Conservation (phyloP, 768 basidiomycete species). For the Punctularia strigosozonata region DNA sequence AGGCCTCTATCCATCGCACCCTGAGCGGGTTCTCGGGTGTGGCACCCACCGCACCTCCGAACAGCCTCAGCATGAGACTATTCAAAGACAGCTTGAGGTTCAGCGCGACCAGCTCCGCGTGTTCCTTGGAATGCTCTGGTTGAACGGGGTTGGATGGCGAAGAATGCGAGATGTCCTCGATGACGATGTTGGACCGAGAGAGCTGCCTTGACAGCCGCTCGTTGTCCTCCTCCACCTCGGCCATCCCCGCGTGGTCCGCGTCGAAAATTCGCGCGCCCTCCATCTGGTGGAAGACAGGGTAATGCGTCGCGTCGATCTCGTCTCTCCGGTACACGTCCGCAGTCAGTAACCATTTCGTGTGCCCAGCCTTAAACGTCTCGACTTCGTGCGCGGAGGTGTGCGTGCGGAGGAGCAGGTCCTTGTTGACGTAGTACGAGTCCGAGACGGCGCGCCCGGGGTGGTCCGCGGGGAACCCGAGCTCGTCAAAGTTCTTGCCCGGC, state of each 20-base stretch:
- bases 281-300: slow-evolving; percentile 98
- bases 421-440: slow-evolving; percentile 95
- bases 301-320: slow-evolving; percentile 94
- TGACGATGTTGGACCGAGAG: slow-evolving; percentile 63
- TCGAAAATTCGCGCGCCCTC: slow-evolving; percentile 84
- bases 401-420: slow-evolving; percentile 83
- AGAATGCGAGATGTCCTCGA: slow-evolving; percentile 75
- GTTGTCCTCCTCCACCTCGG: slow-evolving; percentile 64
- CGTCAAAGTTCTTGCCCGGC: slow-evolving; percentile 89
- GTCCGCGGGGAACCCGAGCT: slow-evolving; percentile 85
- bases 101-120: slow-evolving; percentile 62
- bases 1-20: slow-evolving; percentile 96
- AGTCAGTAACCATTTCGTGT: slow-evolving; percentile 79
- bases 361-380: slow-evolving; percentile 68
- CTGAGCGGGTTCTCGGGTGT: slow-evolving; percentile 58
- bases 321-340: slow-evolving; percentile 97
- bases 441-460: slow-evolving; percentile 86
- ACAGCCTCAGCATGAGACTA: slow-evolving; percentile 69
- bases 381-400: slow-evolving; percentile 99
- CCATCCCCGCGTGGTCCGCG: slow-evolving; percentile 41
- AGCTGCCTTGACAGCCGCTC: slow-evolving; percentile 46
- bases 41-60: slow-evolving; percentile 46
- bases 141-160: slow-evolving; percentile 75
- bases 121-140: slow-evolving; percentile 56
- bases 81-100: slow-evolving; percentile 90